These are phyloP conservation scores for Gymnopus androsaceus DNA, from an alignment of 1,284 basidiomycete species.

Conservation along the genomic window DNA sequence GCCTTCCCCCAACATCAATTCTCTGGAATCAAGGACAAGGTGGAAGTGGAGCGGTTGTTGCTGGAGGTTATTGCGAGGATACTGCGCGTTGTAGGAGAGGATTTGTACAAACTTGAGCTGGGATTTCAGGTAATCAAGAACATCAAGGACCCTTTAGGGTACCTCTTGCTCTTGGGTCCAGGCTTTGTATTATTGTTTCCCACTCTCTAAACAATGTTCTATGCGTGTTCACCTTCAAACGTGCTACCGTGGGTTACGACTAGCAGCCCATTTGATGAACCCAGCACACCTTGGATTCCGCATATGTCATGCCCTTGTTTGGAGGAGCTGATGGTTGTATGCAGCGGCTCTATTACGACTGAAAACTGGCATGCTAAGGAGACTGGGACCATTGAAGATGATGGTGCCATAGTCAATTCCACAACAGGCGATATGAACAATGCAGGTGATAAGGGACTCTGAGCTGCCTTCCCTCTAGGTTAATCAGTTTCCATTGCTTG, in stretches of 20 bases:
- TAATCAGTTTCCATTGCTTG: background rate
- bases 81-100: background rate
- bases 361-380: background rate
- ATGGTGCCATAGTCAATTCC: background rate
- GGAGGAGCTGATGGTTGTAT: constrained; percentile 5
- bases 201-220: constrained; percentile 2
- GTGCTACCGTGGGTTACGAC: constrained; percentile 1
- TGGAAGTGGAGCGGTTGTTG: background rate
- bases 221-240: constrained; percentile 8
- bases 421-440: background rate
- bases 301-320: background rate
- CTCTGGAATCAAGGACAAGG: background rate
- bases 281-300: background rate
- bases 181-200: background rate
- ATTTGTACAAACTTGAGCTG: constrained; percentile 8
- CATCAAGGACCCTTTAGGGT: background rate
- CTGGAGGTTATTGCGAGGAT: background rate
- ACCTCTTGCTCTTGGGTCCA: constrained; percentile 1
- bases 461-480: background rate
- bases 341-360: background rate
- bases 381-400: background rate
- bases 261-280: background rate
- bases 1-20: background rate
- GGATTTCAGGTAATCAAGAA: constrained; percentile 4
- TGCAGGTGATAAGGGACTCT: background rate